phyloP scores from a whole-genome alignment of 345 rosid genomes.

The Laguncularia racemosa region DNA sequence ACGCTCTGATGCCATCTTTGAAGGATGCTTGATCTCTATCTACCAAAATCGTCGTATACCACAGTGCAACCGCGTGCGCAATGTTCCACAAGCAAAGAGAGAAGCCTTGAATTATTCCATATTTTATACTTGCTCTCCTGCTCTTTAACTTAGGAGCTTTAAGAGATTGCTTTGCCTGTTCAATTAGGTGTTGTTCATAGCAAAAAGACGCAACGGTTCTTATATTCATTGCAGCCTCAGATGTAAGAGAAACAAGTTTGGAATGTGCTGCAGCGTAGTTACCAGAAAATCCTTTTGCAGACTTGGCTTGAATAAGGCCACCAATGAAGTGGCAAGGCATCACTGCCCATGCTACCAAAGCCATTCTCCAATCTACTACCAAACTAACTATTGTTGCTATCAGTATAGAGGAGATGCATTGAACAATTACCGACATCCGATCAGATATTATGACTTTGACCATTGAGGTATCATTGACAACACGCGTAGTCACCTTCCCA shows the following conservation, averaged over 20 bases:
- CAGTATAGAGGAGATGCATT: slow-evolving; percentile 55
- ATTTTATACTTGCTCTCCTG: slow-evolving; percentile 39
- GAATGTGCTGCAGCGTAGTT: slow-evolving; percentile 42
- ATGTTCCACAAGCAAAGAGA: slow-evolving; percentile 66
- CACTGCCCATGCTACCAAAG: slow-evolving; percentile 66
- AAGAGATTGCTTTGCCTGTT: slow-evolving; percentile 27
- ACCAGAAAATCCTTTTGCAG: slow-evolving; percentile 56
- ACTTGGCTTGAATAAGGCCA: slow-evolving; percentile 58
- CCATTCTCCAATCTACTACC: slow-evolving; percentile 54
- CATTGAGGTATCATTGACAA: slow-evolving; percentile 48
- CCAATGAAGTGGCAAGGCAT: slow-evolving; percentile 83
- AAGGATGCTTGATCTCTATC: slow-evolving; percentile 32
- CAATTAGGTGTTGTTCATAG: slow-evolving; percentile 46
- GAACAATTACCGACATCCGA: slow-evolving; percentile 59
- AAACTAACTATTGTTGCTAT: slow-evolving; percentile 56
- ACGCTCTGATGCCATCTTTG: slow-evolving; percentile 38
- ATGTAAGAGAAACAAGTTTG: slow-evolving; percentile 38
- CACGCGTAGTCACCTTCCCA: slow-evolving; percentile 37
- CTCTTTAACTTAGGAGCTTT: slow-evolving; percentile 29
- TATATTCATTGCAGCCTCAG: slow-evolving; percentile 50
- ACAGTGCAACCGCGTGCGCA: slow-evolving; percentile 62
- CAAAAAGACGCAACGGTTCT: slow-evolving; percentile 58
- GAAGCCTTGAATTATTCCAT: slow-evolving; percentile 51
- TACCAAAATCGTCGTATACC: slow-evolving; percentile 48
- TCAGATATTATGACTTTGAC: slow-evolving; percentile 60